A percentile compares a stretch with the other conserved stretches of the same genome.
These are phyloP conservation scores for Tillandsia leiboldiana DNA, from an alignment of 176 grass and related monocot genomes.

Conservation along the genomic window DNA sequence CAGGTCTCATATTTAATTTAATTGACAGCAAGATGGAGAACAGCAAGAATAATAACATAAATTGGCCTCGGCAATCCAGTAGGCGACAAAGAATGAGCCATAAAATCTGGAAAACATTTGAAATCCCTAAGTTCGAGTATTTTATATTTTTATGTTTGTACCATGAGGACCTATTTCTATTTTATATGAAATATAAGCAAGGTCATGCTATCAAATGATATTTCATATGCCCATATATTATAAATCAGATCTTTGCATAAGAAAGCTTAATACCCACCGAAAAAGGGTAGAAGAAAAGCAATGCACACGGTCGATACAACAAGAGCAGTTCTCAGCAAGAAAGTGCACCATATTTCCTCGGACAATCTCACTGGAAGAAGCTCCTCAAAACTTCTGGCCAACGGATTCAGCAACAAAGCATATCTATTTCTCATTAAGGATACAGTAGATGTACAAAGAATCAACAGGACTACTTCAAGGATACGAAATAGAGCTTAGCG, in stretches of 20 bases:
- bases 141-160: too few species aligned
- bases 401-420: conserved; percentile 74
- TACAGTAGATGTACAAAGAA: conserved; percentile 2
- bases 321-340: conserved; percentile 58
- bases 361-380: conserved; percentile 38
- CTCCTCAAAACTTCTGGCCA: conserved; percentile 89
- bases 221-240: background rate
- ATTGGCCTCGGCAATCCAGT: background rate
- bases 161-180: too few species aligned
- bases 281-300: conserved; percentile 86
- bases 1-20: conserved; percentile 15
- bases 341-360: conserved; percentile 32
- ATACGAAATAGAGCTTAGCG: conserved; percentile 7
- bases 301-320: conserved; percentile 71
- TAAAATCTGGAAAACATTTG: too few species aligned
- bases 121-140: too few species aligned
- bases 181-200: too few species aligned
- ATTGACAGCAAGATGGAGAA: background rate
- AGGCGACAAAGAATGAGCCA: too few species aligned
- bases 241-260: background rate
- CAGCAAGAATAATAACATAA: background rate
- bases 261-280: conserved; percentile 37
- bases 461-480: conserved; percentile 1
- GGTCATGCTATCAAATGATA: background rate
- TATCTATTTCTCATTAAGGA: conserved; percentile 62